phyloP scores from a whole-genome alignment of 1,284 basidiomycete genomes.

The Athelia sp. region DNA sequence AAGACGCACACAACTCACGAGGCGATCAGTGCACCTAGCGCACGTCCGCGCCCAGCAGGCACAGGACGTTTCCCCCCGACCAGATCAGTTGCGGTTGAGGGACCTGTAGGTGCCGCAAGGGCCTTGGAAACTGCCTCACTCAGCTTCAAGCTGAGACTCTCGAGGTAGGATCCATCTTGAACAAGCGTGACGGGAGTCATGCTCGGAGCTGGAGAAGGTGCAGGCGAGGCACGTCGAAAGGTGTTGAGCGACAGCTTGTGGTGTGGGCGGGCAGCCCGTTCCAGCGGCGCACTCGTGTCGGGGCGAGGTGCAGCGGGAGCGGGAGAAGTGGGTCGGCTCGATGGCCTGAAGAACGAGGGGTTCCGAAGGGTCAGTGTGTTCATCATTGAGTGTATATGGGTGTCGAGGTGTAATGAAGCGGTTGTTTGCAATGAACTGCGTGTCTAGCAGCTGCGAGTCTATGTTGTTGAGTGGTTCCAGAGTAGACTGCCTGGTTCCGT shows the following conservation, averaged over 20 bases:
- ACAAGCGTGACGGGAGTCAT: conserved; percentile 43
- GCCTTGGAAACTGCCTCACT: conserved; percentile 79
- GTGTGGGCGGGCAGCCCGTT: conserved; percentile 44
- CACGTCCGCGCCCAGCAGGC: conserved; percentile 61
- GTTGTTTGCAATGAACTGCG: background rate
- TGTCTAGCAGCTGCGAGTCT: conserved; percentile 8
- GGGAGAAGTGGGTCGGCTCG: conserved; percentile 59
- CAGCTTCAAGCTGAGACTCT: conserved; percentile 67
- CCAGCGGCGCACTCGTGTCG: conserved; percentile 30
- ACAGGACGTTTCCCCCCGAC: conserved; percentile 62
- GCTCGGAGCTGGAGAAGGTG: conserved; percentile 29
- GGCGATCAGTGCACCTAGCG: conserved; percentile 61
- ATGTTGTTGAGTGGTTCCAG: conserved; percentile 17
- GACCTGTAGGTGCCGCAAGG: conserved; percentile 55
- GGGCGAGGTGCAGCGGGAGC: conserved; percentile 35
- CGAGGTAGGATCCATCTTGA: conserved; percentile 75
- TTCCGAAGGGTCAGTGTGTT: conserved; percentile 63
- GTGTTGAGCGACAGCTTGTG: conserved; percentile 54
- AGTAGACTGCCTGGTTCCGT: conserved; percentile 35
- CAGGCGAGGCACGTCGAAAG: conserved; percentile 47
- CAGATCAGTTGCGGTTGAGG: conserved; percentile 42
- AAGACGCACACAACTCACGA: conserved; percentile 41
- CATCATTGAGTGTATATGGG: conserved; percentile 36
- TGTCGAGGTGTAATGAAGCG: conserved; percentile 8
- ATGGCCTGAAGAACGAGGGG: conserved; percentile 59